Evolutionary conservation across 768 basidiomycete genomes (phyloP), one percentile per base, ranked within the genome.

Genomic region (Suillus discolor): DNA sequence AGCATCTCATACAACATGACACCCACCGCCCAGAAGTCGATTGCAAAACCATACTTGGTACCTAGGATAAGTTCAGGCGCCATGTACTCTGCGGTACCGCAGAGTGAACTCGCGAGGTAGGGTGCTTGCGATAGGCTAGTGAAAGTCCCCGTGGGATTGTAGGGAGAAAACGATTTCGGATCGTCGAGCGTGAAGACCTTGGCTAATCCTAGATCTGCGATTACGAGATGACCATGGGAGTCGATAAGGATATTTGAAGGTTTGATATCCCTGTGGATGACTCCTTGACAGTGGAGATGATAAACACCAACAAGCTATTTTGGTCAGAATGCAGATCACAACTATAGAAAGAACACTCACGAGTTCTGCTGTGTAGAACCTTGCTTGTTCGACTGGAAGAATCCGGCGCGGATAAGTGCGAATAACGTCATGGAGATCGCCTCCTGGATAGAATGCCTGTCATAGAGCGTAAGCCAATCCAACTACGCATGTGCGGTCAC

Each of bases 211-310:
- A 89, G 88, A 70, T 89, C 87, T 8, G 86, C 84, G 31, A 91
- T 88, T 68, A 89, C 82, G 20, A 76, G 76, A 57, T 82, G 81
- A 20, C 84, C 84, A 51, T 82, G 75, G 15, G 74, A 74, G 18
- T 83, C 82, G 67, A 86, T 79, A 63, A 90, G 80, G 31, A 91
- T 79, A 72, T 90, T 91, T 62, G 82, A 80, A 2, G 89, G 89
- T 69, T 89, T 89, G 76, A 91, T 85, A 70, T 89, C 88, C 47
- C 87, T 85, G 69, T 90, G 89, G 45, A 90, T 85, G 71, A 89
- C 86, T 31, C 89, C 88, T 68, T 83, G 81, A 63, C 81, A 79
- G 71, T 89, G 89, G 1, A 90, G 71, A 62, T 75, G 79, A 34
- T 74, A 65, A 13, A 81, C 61, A 20, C 77, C 80, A 11, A 81